phyloP scores from a whole-genome alignment of 441 rosid genomes.

The Brassica balearica region DNA sequence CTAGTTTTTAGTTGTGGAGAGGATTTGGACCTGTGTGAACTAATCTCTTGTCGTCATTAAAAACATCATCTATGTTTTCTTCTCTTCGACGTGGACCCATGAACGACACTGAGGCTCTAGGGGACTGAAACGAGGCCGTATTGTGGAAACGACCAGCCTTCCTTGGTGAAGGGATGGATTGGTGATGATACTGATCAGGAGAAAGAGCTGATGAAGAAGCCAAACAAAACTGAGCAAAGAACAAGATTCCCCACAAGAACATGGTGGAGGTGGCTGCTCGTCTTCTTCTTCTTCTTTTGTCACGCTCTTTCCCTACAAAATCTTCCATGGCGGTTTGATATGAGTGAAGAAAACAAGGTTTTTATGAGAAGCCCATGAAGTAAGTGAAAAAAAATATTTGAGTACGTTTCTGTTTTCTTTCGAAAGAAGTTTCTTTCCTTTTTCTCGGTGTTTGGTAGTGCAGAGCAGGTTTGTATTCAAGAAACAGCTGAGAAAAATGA shows the following conservation, averaged over 20 bases:
- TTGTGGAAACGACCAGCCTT: constrained; percentile 50
- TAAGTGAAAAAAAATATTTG: constrained; percentile 9
- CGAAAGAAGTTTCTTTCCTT: constrained; percentile 11
- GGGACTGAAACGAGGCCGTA: constrained; percentile 45
- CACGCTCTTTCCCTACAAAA: constrained; percentile 29
- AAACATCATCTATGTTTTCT: constrained; percentile 48
- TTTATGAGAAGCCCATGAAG: constrained; percentile 34
- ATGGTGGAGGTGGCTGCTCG: constrained; percentile 36
- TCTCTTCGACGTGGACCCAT: constrained; percentile 44
- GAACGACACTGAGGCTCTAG: constrained; percentile 42
- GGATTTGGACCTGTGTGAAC: constrained; percentile 96
- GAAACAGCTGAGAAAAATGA: constrained; percentile 38
- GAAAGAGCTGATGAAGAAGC: constrained; percentile 47
- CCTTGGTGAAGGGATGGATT: constrained; percentile 49
- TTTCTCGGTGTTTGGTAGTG: constrained; percentile 37
- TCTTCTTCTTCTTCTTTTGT: constrained; percentile 35
- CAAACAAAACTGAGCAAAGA: constrained; percentile 52
- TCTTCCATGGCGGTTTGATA: constrained; percentile 52
- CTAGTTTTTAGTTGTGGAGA: constrained; percentile 74
- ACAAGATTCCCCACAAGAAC: constrained; percentile 57
- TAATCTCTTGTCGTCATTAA: constrained; percentile 80
- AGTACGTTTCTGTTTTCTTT: constrained; percentile 22
- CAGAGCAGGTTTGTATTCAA: constrained; percentile 37
- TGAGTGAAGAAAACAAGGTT: constrained; percentile 1
- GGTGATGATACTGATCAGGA: constrained; percentile 41